Percentiles rank a stretch among this genome's conserved stretches.
These are phyloP conservation scores for Cunninghamia lanceolata DNA, from an alignment of 75 land plant genomes.

Conservation along the genomic window DNA sequence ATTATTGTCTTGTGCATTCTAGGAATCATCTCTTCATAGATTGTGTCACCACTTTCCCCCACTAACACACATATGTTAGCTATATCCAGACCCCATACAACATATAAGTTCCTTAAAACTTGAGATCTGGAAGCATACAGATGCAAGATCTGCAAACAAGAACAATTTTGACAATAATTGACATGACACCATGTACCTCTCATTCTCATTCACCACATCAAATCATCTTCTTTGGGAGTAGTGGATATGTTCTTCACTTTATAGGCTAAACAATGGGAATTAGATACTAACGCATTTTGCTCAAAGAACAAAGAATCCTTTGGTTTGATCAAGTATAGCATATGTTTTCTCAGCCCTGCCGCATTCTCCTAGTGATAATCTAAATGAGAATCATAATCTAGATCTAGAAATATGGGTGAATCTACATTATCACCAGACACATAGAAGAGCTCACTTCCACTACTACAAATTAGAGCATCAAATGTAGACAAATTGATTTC, in stretches of 20 bases:
- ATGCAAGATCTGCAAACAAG: slow-evolving; percentile 65
- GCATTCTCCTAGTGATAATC: slow-evolving; percentile 62
- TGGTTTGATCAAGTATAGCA: slow-evolving; percentile 17
- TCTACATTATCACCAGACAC: slow-evolving; percentile 31
- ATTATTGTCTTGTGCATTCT: slow-evolving; percentile 73
- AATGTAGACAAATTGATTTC: slow-evolving; percentile 36
- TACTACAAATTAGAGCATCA: slow-evolving; percentile 75
- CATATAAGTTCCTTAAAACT: slow-evolving; percentile 74
- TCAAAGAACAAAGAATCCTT: slow-evolving; percentile 23
- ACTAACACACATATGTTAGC: slow-evolving; percentile 63
- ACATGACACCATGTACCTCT: slow-evolving; percentile 48
- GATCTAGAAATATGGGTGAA: slow-evolving; percentile 28
- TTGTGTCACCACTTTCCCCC: slow-evolving; percentile 85
- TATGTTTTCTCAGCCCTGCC: slow-evolving; percentile 26
- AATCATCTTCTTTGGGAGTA: slow-evolving; percentile 42
- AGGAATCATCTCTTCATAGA: slow-evolving; percentile 58
- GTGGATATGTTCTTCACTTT: too few relatives aligned
- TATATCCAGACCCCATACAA: slow-evolving; percentile 71
- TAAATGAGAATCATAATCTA: slow-evolving; percentile 52
- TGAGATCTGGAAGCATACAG: slow-evolving; percentile 69
- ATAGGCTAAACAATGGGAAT: too few relatives aligned
- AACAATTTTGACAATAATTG: slow-evolving; percentile 50
- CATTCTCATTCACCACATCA: slow-evolving; percentile 35
- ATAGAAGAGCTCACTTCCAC: too few relatives aligned
- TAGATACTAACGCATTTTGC: too few relatives aligned